These are phyloP conservation scores for Trichosanthes cucumerina DNA, from an alignment of 306 rosid genomes.

Conservation along the genomic window DNA sequence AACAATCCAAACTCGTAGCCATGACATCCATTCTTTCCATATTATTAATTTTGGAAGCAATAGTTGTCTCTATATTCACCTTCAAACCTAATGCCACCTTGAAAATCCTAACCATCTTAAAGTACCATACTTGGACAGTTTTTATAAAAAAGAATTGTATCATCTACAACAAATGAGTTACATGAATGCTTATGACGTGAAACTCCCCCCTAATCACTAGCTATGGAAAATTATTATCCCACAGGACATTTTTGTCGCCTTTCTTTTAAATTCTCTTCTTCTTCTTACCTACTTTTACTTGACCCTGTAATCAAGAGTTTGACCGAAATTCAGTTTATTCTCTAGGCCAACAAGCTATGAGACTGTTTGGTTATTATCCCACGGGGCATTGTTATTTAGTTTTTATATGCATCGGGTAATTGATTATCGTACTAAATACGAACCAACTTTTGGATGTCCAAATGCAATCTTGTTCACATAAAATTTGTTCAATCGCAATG, in stretches of 20 bases:
- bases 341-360: too few relatives aligned
- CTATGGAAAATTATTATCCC: neutral
- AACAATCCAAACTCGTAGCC: neutral
- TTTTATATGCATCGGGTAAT: neutral
- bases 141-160: neutral
- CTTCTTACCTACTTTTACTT: too few relatives aligned
- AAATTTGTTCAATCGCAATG: conserved; percentile 2
- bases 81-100: neutral
- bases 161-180: neutral
- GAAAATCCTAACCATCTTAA: neutral
- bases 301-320: too few relatives aligned
- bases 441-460: neutral
- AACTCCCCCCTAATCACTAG: neutral
- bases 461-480: neutral
- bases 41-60: neutral
- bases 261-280: too few relatives aligned
- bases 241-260: neutral
- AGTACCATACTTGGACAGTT: neutral
- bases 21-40: neutral
- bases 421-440: neutral
- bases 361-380: neutral
- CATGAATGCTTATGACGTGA: neutral
- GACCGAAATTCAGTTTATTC: too few relatives aligned
- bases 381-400: neutral
- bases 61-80: neutral